A percentile compares a stretch with the other conserved stretches of the same genome.
Conservation (phyloP, 2,329 filamentous ascomycete species). For the Fonsecaea monophora region DNA sequence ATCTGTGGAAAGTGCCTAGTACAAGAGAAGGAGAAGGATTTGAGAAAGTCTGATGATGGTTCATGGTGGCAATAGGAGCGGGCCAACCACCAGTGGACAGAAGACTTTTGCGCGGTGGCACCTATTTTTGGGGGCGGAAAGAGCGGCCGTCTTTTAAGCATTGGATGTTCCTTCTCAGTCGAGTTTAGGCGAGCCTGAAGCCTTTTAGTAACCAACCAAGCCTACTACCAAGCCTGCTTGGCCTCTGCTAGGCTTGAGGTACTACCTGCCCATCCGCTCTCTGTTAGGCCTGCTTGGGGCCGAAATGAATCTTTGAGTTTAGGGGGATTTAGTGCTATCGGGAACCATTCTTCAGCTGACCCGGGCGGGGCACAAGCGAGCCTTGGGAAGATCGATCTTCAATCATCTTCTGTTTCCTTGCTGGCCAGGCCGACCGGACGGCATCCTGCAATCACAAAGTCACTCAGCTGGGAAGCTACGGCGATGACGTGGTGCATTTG, state of each 20-base stretch:
- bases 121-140: not conserved
- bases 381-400: not conserved
- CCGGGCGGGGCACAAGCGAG: slow-evolving; percentile 2
- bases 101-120: not conserved
- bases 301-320: not conserved
- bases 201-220: not conserved
- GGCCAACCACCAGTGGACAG: not conserved
- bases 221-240: not conserved
- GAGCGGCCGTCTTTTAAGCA: slow-evolving; percentile 1
- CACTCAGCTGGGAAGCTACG: not conserved
- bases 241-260: not conserved
- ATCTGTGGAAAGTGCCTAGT: not conserved
- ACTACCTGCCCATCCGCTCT: not conserved
- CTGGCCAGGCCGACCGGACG: not conserved
- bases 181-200: not conserved
- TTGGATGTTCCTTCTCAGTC: not conserved
- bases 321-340: not conserved
- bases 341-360: slow-evolving; percentile 5
- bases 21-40: not conserved
- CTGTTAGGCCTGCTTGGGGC: not conserved
- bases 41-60: not conserved
- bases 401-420: not conserved
- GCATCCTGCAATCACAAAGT: slow-evolving; percentile 1
- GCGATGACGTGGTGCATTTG: not conserved
- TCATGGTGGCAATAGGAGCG: not conserved